These are phyloP conservation scores for Colletotrichum australisinense DNA, from an alignment of 2,329 filamentous ascomycete genomes.

Conservation along the genomic window DNA sequence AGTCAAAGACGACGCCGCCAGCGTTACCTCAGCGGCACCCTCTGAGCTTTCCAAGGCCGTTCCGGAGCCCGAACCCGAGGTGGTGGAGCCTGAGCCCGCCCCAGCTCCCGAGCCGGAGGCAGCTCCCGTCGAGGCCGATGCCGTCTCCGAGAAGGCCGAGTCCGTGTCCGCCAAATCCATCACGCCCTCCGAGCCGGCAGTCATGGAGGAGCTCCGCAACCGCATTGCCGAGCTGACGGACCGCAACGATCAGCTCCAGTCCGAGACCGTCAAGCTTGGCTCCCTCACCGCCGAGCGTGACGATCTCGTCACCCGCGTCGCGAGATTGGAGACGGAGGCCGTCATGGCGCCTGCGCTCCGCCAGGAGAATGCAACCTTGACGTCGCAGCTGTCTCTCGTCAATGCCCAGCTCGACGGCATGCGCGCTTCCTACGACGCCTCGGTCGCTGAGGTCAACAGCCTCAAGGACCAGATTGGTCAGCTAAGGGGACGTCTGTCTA, in stretches of 20 bases:
- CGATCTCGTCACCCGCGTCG: slow-evolving; percentile 23
- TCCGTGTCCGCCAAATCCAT: neutral
- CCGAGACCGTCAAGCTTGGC: slow-evolving; percentile 21
- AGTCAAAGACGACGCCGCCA: slow-evolving; percentile 16
- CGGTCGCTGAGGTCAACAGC: slow-evolving; percentile 27
- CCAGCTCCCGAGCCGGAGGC: neutral
- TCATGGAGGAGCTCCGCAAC: slow-evolving; percentile 32
- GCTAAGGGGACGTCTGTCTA: slow-evolving; percentile 26
- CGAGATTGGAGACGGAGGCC: slow-evolving; percentile 26
- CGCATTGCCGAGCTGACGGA: slow-evolving; percentile 34
- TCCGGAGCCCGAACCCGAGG: neutral
- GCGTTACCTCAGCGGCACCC: slow-evolving; percentile 2
- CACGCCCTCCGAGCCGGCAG: slow-evolving; percentile 5
- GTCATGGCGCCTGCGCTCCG: slow-evolving; percentile 25
- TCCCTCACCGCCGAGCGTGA: slow-evolving; percentile 34
- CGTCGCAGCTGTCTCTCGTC: slow-evolving; percentile 28
- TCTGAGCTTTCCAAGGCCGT: neutral
- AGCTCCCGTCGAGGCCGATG: neutral
- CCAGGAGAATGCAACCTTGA: slow-evolving; percentile 28
- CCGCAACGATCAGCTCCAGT: slow-evolving; percentile 34
- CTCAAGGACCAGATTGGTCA: slow-evolving; percentile 31
- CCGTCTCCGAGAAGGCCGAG: slow-evolving; percentile 11
- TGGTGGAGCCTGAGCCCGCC: neutral
- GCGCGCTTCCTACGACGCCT: slow-evolving; percentile 29
- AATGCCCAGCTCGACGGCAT: slow-evolving; percentile 33